A percentile compares a stretch with the other conserved stretches of the same genome.
Evolutionary conservation across 768 basidiomycete species (phyloP).

Genomic region (Trametes cingulata): DNA sequence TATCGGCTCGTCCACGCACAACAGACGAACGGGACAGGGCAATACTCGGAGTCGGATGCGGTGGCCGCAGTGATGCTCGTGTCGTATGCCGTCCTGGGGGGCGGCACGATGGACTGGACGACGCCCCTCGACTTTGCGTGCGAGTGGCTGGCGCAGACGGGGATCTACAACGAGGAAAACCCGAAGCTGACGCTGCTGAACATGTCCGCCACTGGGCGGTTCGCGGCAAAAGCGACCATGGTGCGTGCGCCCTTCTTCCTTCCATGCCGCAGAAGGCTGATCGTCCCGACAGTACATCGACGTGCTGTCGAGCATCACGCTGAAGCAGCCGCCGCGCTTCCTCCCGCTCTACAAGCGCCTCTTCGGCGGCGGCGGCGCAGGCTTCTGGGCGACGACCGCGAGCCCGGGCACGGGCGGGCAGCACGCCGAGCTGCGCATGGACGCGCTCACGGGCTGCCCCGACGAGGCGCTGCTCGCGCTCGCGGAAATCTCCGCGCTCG

Average conservation of each 20-base stretch:
- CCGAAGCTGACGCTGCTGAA: slow-evolving; percentile 57
- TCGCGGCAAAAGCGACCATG: slow-evolving; percentile 70
- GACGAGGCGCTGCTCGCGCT: slow-evolving; percentile 77
- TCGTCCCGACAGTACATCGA: slow-evolving; percentile 65
- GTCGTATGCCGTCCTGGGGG: slow-evolving; percentile 69
- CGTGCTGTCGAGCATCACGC: slow-evolving; percentile 66
- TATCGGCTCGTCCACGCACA: slow-evolving; percentile 31
- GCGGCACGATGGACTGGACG: slow-evolving; percentile 70
- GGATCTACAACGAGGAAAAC: slow-evolving; percentile 63
- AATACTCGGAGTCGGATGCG: slow-evolving; percentile 67
- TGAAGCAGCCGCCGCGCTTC: slow-evolving; percentile 63
- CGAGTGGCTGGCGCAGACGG: slow-evolving; percentile 75
- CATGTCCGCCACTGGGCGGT: slow-evolving; percentile 54
- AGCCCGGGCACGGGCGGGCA: slow-evolving; percentile 29
- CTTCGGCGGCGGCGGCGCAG: slow-evolving; percentile 45
- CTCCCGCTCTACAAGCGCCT: slow-evolving; percentile 65
- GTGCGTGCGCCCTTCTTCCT: slow-evolving; percentile 46
- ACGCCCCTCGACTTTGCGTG: slow-evolving; percentile 66
- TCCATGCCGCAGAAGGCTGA: neutral
- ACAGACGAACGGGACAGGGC: slow-evolving; percentile 55
- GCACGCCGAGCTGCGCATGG: slow-evolving; percentile 57
- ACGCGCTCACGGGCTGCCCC: slow-evolving; percentile 72
- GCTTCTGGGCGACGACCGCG: slow-evolving; percentile 42
- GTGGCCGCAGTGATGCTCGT: slow-evolving; percentile 79
- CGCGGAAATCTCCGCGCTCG: slow-evolving; percentile 70